These are phyloP conservation scores for Bauhinia variegata DNA, from an alignment of 306 rosid species.

Conservation along the genomic window DNA sequence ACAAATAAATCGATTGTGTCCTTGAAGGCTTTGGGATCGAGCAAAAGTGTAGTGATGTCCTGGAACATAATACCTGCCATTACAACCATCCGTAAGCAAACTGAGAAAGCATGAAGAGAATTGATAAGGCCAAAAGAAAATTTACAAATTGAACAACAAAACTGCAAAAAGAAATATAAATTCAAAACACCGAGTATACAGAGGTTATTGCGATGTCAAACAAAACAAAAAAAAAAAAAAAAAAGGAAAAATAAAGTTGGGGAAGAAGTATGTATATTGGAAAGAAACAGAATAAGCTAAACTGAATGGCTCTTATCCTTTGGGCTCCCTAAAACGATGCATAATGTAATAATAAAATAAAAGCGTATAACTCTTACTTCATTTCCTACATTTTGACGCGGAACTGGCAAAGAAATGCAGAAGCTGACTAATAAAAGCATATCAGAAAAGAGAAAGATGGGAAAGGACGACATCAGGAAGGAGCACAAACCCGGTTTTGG, in stretches of 20 bases:
- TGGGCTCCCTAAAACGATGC: neutral
- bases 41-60: conserved; percentile 86
- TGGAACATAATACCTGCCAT: conserved; percentile 94
- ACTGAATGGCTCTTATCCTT: neutral
- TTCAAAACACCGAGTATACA: conserved; percentile 4
- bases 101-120: neutral
- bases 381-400: conserved; percentile 7
- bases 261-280: neutral
- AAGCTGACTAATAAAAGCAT: too few relatives aligned
- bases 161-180: neutral
- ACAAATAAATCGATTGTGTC: conserved; percentile 91
- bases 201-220: conserved; percentile 6
- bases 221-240: too few relatives aligned
- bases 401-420: neutral
- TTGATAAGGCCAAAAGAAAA: conserved; percentile 2
- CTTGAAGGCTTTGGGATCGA: conserved; percentile 89
- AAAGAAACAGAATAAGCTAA: neutral
- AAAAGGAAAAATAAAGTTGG: neutral
- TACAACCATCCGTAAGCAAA: conserved; percentile 30
- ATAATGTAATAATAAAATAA: neutral
- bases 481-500: conserved; percentile 76
- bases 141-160: conserved; percentile 12
- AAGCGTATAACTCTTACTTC: neutral
- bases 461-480: neutral
- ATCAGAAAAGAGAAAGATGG: neutral